phyloP scores from a whole-genome alignment of 768 basidiomycete species.

The Hericium rajendrae region DNA sequence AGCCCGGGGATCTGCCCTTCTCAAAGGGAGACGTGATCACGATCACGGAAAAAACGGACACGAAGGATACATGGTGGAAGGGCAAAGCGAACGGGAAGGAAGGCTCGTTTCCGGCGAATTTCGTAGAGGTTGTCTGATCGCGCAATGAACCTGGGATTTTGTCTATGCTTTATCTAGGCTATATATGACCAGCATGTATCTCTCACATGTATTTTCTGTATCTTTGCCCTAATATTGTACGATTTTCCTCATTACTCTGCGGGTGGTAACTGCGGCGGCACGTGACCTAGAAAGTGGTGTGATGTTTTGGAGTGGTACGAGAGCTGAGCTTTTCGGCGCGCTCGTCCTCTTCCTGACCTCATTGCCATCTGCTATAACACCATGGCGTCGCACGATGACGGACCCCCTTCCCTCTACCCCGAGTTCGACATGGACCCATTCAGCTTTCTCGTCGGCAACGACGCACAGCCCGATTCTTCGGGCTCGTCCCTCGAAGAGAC shows the following conservation, averaged over 20 bases:
- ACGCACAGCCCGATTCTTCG: neutral
- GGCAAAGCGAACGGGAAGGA: constrained; percentile 50
- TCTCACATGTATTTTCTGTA: no score
- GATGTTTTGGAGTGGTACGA: no score
- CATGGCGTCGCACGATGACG: neutral
- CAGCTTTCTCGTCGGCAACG: neutral
- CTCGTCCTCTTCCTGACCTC: no score
- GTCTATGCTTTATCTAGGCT: no score
- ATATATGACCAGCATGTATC: no score
- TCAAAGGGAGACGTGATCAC: constrained; percentile 66
- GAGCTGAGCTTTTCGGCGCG: no score
- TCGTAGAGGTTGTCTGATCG: constrained; percentile 51
- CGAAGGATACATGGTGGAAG: constrained; percentile 77
- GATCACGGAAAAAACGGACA: constrained; percentile 60
- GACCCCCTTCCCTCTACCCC: neutral
- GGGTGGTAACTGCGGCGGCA: no score
- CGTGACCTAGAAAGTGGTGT: no score
- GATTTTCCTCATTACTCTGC: no score
- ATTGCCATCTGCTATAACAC: neutral
- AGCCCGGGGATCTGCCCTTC: constrained; percentile 72
- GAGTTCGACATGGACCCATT: neutral
- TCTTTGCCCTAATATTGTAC: no score
- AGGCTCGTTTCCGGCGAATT: constrained; percentile 79
- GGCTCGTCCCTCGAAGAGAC: constrained; percentile 1
- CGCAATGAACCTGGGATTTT: no score